Evolutionary conservation across 139 green algal species (phyloP).

Genomic region (Zygnema circumcarinatum): DNA sequence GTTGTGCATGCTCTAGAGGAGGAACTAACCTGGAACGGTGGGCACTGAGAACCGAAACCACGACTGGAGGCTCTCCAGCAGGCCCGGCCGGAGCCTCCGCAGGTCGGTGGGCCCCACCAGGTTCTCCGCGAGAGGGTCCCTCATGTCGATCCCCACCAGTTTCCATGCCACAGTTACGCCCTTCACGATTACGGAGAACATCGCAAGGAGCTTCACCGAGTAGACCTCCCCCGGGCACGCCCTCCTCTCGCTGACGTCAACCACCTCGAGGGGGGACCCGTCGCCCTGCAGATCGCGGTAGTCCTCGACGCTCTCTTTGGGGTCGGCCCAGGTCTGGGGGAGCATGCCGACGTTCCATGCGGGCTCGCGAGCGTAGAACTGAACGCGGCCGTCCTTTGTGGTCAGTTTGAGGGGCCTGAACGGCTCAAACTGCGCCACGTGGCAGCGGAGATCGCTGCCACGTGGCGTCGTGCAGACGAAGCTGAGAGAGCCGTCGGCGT

Average conservation of each 20-base stretch:
- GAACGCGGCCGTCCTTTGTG: neutral
- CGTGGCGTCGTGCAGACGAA: neutral
- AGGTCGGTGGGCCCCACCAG: neutral
- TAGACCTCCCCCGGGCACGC: neutral
- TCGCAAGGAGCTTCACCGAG: neutral
- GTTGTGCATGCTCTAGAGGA: too few species aligned
- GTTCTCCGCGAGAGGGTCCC: neutral
- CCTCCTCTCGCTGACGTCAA: neutral
- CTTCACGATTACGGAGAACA: neutral
- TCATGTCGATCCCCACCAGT: neutral
- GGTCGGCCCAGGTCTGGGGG: slow-evolving; percentile 1
- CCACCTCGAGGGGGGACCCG: neutral
- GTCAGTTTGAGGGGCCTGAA: slow-evolving; percentile 8
- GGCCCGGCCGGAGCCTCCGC: neutral
- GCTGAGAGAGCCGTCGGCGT: neutral
- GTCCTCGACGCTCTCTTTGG: neutral
- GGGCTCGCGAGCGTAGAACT: neutral
- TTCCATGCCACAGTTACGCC: neutral
- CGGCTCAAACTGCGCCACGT: slow-evolving; percentile 23
- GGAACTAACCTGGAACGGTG: too few species aligned
- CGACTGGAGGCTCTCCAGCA: neutral
- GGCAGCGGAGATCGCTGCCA: neutral
- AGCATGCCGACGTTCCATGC: neutral
- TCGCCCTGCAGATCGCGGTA: neutral
- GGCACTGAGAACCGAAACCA: too few species aligned